Evolutionary conservation across 176 grass and related monocot genomes (phyloP), one percentile per base, ranked within the genome.

Genomic region (Lolium rigidum): DNA sequence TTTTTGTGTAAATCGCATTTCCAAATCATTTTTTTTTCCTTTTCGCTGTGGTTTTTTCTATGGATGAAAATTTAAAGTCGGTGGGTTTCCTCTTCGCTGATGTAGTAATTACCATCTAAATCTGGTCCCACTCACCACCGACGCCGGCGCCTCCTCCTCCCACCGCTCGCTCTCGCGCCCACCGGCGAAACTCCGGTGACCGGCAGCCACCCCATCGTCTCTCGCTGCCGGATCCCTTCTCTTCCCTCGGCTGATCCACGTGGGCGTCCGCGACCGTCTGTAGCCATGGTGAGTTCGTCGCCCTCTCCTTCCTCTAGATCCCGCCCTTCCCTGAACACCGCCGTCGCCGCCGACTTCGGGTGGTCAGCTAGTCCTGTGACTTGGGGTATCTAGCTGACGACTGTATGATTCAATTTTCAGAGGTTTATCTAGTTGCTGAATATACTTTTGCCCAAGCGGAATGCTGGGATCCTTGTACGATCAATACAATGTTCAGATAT

Each of bases 301-400:
- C 25, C 24, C 73, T 76, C 49, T 35, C 49, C 48, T 55, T 11
- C 49, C 73, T 35, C 73, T 76, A 76, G 73, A 76, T 76, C 73
- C 73, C 9, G 1, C 14, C 72, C 1, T 51, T 31, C 21, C 72
- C 22, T 10, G 22, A 11, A 44, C 39, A 2, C 41, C 69, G 41
- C 5, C 69, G 67, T 66, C 6, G 2, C 70, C 70, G 48, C 73
- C 24, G 73, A n/a, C 14, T 73, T 73, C 2, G 43, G 10, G n/a
- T 18, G 4, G 20, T n/a, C 69, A 9, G 24, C 14, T 47, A 26
- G 14, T 76, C 24, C 47, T 25, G 47, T 24, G 26, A 76, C 46
- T 76, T 16, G 16, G 3, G 65, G 7, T 39, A 69, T 17, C 16
- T 38, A 9, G 31, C 9, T 31, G 28, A 67, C 2, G 6, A 66